A percentile compares a stretch with the other conserved stretches of the same genome.
phyloP scores from a whole-genome alignment of 2,329 filamentous ascomycete genomes.

The Lizonia empirigonia region DNA sequence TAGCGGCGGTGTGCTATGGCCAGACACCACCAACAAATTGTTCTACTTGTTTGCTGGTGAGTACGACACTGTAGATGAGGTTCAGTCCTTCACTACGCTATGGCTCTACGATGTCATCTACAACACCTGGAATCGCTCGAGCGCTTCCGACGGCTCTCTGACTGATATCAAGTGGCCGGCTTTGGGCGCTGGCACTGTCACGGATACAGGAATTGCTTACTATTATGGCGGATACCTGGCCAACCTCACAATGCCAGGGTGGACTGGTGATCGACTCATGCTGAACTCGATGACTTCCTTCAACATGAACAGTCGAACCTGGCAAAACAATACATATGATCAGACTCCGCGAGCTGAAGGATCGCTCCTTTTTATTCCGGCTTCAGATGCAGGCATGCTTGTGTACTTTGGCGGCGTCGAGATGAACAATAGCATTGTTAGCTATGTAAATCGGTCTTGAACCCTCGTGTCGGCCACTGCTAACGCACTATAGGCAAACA shows the following conservation, averaged over 20 bases:
- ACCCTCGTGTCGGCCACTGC: not conserved
- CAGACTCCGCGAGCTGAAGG: slow-evolving; percentile 61
- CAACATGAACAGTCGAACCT: slow-evolving; percentile 54
- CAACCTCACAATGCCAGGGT: slow-evolving; percentile 52
- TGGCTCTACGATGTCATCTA: slow-evolving; percentile 62
- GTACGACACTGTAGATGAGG: slow-evolving; percentile 43
- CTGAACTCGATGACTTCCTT: slow-evolving; percentile 60
- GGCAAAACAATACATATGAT: slow-evolving; percentile 59
- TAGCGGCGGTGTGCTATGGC: slow-evolving; percentile 58
- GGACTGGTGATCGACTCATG: slow-evolving; percentile 29
- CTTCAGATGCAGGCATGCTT: slow-evolving; percentile 62
- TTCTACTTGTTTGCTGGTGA: slow-evolving; percentile 67
- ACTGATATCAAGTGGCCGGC: slow-evolving; percentile 20
- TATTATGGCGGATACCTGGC: slow-evolving; percentile 66
- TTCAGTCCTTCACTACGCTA: slow-evolving; percentile 48
- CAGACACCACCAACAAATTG: slow-evolving; percentile 64
- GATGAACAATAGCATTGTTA: not conserved
- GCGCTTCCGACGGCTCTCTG: slow-evolving; percentile 28
- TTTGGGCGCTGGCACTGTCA: slow-evolving; percentile 21
- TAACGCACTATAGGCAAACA: slow-evolving; percentile 23
- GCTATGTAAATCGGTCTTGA: slow-evolving; percentile 10
- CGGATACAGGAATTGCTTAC: slow-evolving; percentile 50
- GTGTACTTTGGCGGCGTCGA: slow-evolving; percentile 64
- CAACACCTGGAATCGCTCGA: slow-evolving; percentile 58
- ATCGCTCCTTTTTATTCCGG: slow-evolving; percentile 62